phyloP scores from a whole-genome alignment of 768 basidiomycete genomes.

The Boletus barrowsii region DNA sequence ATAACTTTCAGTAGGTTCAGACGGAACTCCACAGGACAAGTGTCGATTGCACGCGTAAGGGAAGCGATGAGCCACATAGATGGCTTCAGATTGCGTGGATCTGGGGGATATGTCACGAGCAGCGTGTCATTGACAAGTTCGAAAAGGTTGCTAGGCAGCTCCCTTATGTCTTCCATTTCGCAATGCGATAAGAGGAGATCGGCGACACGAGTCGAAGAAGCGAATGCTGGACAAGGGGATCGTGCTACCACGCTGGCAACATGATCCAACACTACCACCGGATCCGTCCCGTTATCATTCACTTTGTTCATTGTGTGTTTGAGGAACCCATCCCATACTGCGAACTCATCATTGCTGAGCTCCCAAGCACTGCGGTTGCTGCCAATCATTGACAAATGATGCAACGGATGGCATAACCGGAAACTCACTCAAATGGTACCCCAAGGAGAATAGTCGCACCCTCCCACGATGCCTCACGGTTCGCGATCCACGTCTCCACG shows the following conservation, averaged over 20 bases:
- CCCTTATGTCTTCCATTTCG: conserved; percentile 47
- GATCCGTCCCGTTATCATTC: conserved; percentile 58
- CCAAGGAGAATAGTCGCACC: conserved; percentile 49
- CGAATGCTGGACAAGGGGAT: conserved; percentile 38
- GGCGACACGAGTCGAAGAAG: conserved; percentile 50
- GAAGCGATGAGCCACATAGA: conserved; percentile 63
- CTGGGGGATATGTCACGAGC: conserved; percentile 63
- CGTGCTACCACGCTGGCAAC: conserved; percentile 48
- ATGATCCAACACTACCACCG: conserved; percentile 50
- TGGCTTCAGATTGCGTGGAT: conserved; percentile 47
- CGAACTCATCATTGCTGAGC: conserved; percentile 50
- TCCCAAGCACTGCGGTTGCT: conserved; percentile 50
- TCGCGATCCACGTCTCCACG: conserved; percentile 52
- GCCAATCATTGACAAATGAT: conserved; percentile 6
- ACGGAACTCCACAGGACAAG: conserved; percentile 49
- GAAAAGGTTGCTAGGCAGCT: conserved; percentile 52
- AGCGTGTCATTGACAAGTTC: conserved; percentile 62
- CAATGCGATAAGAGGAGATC: conserved; percentile 60
- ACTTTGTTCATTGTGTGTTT: conserved; percentile 50
- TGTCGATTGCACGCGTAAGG: conserved; percentile 51
- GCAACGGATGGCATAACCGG: background rate
- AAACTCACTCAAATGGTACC: conserved; percentile 60
- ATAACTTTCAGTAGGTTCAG: conserved; percentile 44
- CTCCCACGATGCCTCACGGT: conserved; percentile 49
- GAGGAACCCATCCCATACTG: conserved; percentile 59